Evolutionary conservation across 495 filamentous ascomycete species (phyloP).

Genomic region (Copromyces sp.): DNA sequence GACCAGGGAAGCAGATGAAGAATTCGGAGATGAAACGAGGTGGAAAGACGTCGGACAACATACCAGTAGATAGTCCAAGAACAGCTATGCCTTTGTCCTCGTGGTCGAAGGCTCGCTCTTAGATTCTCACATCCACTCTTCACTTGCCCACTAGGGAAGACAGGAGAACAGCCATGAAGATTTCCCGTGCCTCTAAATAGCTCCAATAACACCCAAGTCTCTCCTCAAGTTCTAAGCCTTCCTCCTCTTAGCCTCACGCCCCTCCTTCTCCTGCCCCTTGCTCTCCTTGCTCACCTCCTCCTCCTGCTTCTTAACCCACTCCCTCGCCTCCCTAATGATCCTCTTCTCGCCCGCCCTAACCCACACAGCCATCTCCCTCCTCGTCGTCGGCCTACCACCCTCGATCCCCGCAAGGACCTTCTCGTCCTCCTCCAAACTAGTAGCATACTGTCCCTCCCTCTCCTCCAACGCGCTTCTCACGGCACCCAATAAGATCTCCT

Average conservation of each 20-base stretch:
- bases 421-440: conserved; percentile 53
- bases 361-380: conserved; percentile 54
- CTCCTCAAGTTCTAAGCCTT: conserved; percentile 3
- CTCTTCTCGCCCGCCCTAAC: conserved; percentile 76
- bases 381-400: conserved; percentile 27
- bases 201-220: neutral
- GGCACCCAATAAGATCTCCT: conserved; percentile 26
- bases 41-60: neutral
- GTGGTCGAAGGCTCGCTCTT: too few relatives aligned
- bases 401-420: conserved; percentile 31
- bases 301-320: conserved; percentile 10
- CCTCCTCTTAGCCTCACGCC: conserved; percentile 13
- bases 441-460: conserved; percentile 46
- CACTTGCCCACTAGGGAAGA: too few relatives aligned
- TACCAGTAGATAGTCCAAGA: neutral
- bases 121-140: too few relatives aligned
- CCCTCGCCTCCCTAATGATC: conserved; percentile 42
- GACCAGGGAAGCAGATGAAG: too few relatives aligned
- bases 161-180: too few relatives aligned
- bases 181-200: neutral
- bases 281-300: conserved; percentile 2
- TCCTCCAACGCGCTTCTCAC: conserved; percentile 34
- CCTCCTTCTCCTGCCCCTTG: conserved; percentile 4
- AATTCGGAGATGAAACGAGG: neutral
- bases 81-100: too few relatives aligned